These are phyloP conservation scores for Tetracladium setigerum DNA, from an alignment of 495 filamentous ascomycete species.

Conservation along the genomic window DNA sequence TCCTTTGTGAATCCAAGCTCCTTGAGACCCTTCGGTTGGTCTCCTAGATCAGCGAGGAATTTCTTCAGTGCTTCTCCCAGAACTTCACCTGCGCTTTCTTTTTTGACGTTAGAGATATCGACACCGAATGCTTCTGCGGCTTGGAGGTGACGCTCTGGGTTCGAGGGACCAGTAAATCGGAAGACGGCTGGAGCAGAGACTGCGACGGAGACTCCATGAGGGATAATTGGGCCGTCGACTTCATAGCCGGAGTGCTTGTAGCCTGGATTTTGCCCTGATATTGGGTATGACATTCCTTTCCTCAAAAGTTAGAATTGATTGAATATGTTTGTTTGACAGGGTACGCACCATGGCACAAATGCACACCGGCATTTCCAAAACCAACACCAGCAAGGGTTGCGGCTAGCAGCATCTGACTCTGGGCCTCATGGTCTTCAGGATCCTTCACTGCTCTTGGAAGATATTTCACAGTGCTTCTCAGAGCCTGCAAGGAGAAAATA, in stretches of 20 bases:
- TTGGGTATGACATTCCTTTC: conserved; percentile 84
- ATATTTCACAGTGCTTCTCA: conserved; percentile 78
- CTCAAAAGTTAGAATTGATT: conserved; percentile 1
- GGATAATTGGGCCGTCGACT: conserved; percentile 70
- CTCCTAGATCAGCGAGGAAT: conserved; percentile 77
- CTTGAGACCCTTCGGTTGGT: conserved; percentile 82
- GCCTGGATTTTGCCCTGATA: conserved; percentile 85
- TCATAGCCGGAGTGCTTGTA: conserved; percentile 83
- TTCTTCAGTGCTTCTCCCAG: conserved; percentile 69
- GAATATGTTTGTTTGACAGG: background rate
- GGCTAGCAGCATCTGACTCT: conserved; percentile 89
- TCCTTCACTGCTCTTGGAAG: conserved; percentile 79
- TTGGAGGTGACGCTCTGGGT: conserved; percentile 82
- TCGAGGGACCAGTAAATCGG: conserved; percentile 80
- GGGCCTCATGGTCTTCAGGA: conserved; percentile 84
- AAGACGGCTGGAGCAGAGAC: conserved; percentile 94
- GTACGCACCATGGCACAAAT: conserved; percentile 75
- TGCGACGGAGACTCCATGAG: conserved; percentile 91
- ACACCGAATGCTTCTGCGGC: conserved; percentile 90
- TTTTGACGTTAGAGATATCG: conserved; percentile 77
- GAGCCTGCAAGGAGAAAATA: conserved; percentile 82
- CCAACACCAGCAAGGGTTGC: conserved; percentile 91
- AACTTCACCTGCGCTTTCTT: conserved; percentile 80
- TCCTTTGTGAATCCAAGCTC: conserved; percentile 66
- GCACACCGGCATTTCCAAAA: conserved; percentile 95